Evolutionary conservation across 306 rosid genomes (phyloP).

Genomic region (Pyrus betulifolia): DNA sequence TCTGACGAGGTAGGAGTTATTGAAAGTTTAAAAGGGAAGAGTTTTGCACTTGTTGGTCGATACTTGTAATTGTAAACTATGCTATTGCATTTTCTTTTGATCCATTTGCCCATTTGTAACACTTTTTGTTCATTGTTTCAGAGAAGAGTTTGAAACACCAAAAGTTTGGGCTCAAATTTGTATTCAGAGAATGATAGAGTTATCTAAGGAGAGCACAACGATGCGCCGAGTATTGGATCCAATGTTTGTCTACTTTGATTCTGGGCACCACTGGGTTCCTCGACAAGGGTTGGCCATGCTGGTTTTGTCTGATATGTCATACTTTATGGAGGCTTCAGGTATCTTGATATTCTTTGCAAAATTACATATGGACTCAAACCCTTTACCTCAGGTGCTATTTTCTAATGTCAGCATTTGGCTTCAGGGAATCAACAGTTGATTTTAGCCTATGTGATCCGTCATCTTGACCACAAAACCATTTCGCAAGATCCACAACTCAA

Average conservation of each 20-base stretch:
- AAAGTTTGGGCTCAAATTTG: slow-evolving; percentile 88
- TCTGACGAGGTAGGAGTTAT: slow-evolving; percentile 48
- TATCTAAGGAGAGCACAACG: slow-evolving; percentile 87
- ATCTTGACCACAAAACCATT: slow-evolving; percentile 92
- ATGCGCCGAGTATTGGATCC: slow-evolving; percentile 88
- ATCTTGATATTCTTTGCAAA: slow-evolving; percentile 1
- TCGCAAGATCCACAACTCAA: slow-evolving; percentile 69
- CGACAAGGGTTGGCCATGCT: slow-evolving; percentile 65
- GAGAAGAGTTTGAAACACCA: slow-evolving; percentile 86
- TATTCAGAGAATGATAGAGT: slow-evolving; percentile 80
- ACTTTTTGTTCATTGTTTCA: slow-evolving; percentile 20
- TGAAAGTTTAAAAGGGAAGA: slow-evolving; percentile 1
- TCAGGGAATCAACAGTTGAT: slow-evolving; percentile 76
- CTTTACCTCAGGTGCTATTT: not conserved
- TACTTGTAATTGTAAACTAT: not conserved
- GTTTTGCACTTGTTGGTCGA: not conserved
- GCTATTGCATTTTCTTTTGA: not conserved
- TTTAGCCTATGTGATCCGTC: slow-evolving; percentile 68
- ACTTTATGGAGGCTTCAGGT: slow-evolving; percentile 75
- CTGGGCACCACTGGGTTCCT: slow-evolving; percentile 68
- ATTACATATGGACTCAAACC: not conserved
- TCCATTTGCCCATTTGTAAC: not conserved
- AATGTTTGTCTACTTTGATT: slow-evolving; percentile 79
- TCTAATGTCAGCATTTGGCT: slow-evolving; percentile 12
- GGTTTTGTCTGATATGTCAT: slow-evolving; percentile 75